Percentiles rank a stretch among this genome's conserved stretches.
Conservation (phyloP, 164 flowering plant species). For the Malania oleifera region DNA sequence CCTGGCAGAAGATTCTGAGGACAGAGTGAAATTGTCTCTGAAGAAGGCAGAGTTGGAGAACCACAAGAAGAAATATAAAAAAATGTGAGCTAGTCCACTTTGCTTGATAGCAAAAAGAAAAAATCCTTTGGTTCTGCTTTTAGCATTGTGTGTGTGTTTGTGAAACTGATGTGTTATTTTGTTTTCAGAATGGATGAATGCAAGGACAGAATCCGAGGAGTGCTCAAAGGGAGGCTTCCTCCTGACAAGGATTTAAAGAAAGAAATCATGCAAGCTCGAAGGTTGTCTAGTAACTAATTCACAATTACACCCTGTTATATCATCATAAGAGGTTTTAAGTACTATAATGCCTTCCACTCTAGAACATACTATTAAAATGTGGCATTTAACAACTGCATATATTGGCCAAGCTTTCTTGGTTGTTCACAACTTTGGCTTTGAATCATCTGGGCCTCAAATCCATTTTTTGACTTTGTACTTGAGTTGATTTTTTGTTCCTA, state of each 20-base stretch:
- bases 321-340: no score
- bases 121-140: conserved; percentile 5
- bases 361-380: no score
- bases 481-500: conserved; percentile 6
- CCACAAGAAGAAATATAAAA: conserved; percentile 59
- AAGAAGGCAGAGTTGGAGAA: conserved; percentile 71
- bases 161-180: conserved; percentile 13
- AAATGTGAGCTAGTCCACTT: conserved; percentile 47
- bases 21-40: conserved; percentile 62
- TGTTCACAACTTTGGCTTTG: no score
- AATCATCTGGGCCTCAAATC: neutral
- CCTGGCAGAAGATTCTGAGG: conserved; percentile 69
- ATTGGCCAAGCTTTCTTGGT: no score
- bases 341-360: no score
- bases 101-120: no score
- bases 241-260: conserved; percentile 78
- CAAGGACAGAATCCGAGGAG: conserved; percentile 68
- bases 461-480: conserved; percentile 1
- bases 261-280: conserved; percentile 55
- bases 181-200: conserved; percentile 70
- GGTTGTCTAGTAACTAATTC: no score
- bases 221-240: conserved; percentile 90
- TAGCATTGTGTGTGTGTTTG: neutral
- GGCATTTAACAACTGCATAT: no score
- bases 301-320: no score